Percentiles rank a stretch among this genome's conserved stretches.
Conservation (phyloP, 352 stramenopile genomes). For the Pythium chondricola region DNA sequence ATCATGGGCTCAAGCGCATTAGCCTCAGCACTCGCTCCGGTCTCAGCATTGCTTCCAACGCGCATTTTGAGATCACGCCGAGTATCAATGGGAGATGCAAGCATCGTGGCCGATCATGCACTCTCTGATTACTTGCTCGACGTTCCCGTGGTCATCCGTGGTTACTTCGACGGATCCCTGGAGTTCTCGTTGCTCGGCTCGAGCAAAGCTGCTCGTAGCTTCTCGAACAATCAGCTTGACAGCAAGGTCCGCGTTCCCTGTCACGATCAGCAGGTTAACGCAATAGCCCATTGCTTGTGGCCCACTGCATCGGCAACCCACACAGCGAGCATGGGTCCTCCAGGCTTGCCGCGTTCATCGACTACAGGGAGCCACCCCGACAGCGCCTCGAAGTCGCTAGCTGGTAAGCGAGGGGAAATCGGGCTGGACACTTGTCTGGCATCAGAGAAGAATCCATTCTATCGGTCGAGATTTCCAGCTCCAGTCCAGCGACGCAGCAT, state of each 20-base stretch:
- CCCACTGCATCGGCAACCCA: background rate
- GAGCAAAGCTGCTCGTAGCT: background rate
- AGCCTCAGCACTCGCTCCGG: constrained; percentile 13
- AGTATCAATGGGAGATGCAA: constrained; percentile 5
- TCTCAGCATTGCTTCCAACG: constrained; percentile 15
- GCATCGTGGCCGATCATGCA: constrained; percentile 6
- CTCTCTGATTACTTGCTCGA: constrained; percentile 40
- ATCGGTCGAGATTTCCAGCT: constrained; percentile 38
- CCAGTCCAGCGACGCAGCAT: constrained; percentile 23
- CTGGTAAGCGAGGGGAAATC: constrained; percentile 18
- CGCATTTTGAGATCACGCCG: background rate
- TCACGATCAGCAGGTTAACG: constrained; percentile 11
- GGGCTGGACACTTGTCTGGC: constrained; percentile 32
- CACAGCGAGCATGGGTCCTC: background rate
- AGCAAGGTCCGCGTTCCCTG: background rate
- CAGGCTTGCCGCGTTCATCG: constrained; percentile 5
- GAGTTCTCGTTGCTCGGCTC: constrained; percentile 29
- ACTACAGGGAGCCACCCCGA: constrained; percentile 6
- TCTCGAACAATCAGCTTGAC: background rate
- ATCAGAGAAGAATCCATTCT: constrained; percentile 59
- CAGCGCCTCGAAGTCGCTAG: background rate
- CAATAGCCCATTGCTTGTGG: constrained; percentile 22
- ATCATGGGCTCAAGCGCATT: constrained; percentile 12
- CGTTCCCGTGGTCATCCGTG: constrained; percentile 44
- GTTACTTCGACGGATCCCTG: constrained; percentile 42